Evolutionary conservation across 306 rosid species (phyloP).

Genomic region (Casuarina equisetifolia): DNA sequence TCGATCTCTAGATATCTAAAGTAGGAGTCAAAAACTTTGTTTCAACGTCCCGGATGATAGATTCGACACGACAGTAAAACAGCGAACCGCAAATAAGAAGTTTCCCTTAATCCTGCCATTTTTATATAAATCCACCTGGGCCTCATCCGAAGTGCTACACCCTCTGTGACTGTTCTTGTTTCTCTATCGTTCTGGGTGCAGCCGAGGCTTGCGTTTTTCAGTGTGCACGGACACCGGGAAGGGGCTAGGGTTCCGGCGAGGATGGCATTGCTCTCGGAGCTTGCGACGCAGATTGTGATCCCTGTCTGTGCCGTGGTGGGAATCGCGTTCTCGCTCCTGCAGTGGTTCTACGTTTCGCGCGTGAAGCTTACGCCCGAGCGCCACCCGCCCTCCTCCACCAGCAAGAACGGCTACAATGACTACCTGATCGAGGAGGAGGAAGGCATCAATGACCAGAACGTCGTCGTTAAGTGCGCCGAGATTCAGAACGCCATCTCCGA

Average conservation of each 20-base stretch:
- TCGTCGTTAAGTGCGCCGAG: slow-evolving; percentile 69
- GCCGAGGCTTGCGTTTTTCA: slow-evolving; percentile 10
- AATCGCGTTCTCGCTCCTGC: slow-evolving; percentile 60
- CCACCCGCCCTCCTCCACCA: slow-evolving; percentile 30
- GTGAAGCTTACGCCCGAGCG: slow-evolving; percentile 62
- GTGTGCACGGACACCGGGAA: slow-evolving; percentile 9
- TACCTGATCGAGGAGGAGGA: slow-evolving; percentile 71
- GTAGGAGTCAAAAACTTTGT: background rate
- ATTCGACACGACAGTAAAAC: background rate
- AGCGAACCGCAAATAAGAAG: background rate
- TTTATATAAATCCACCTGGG: slow-evolving; percentile 31
- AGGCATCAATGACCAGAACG: slow-evolving; percentile 67
- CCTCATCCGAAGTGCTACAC: slow-evolving; percentile 10
- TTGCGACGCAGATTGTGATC: slow-evolving; percentile 58
- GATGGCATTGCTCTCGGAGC: slow-evolving; percentile 54
- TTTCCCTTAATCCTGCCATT: background rate
- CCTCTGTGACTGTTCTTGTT: background rate
- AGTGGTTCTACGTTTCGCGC: slow-evolving; percentile 67
- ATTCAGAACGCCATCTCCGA: slow-evolving; percentile 77
- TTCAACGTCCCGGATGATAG: background rate
- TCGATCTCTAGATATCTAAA: background rate
- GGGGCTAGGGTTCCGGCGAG: slow-evolving; percentile 47
- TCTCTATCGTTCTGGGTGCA: background rate
- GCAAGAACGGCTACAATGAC: slow-evolving; percentile 61
- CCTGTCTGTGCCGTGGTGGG: slow-evolving; percentile 68